Evolutionary conservation across 2,329 filamentous ascomycete genomes (phyloP).

Genomic region (Atkinsonella texensis): DNA sequence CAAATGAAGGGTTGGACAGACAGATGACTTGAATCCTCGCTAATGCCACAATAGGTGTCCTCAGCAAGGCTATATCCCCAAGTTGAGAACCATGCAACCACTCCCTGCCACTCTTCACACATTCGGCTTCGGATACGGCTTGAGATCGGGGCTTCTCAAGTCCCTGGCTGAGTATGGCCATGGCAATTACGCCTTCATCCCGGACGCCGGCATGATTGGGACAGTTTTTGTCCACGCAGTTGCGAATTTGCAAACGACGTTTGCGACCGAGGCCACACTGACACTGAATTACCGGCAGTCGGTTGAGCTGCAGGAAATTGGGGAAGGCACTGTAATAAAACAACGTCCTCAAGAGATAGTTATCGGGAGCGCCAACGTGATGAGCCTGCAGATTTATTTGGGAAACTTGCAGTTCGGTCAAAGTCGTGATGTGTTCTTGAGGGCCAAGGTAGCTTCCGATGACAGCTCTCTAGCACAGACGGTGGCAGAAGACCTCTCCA

Average conservation of each 20-base stretch:
- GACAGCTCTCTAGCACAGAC: constrained; percentile 4
- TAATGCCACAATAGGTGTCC: constrained; percentile 26
- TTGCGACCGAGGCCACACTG: constrained; percentile 34
- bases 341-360: constrained; percentile 11
- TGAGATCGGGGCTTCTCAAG: constrained; percentile 38
- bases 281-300: constrained; percentile 25
- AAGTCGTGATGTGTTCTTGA: constrained; percentile 41
- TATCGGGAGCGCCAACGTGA: constrained; percentile 6
- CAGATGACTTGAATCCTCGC: not conserved
- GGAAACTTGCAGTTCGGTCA: constrained; percentile 50
- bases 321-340: constrained; percentile 27
- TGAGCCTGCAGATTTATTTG: constrained; percentile 27
- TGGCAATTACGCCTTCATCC: constrained; percentile 50
- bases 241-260: constrained; percentile 48
- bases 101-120: constrained; percentile 31
- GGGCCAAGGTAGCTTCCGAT: constrained; percentile 14
- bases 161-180: constrained; percentile 45
- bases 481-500: not conserved
- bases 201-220: constrained; percentile 49
- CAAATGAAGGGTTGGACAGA: too few relatives aligned
- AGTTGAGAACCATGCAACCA: constrained; percentile 29
- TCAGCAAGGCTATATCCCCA: constrained; percentile 39
- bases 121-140: constrained; percentile 24
- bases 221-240: constrained; percentile 52
- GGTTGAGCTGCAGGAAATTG: constrained; percentile 27